Conservation (phyloP, 2,329 filamentous ascomycete genomes). For the Claviceps citrina region DNA sequence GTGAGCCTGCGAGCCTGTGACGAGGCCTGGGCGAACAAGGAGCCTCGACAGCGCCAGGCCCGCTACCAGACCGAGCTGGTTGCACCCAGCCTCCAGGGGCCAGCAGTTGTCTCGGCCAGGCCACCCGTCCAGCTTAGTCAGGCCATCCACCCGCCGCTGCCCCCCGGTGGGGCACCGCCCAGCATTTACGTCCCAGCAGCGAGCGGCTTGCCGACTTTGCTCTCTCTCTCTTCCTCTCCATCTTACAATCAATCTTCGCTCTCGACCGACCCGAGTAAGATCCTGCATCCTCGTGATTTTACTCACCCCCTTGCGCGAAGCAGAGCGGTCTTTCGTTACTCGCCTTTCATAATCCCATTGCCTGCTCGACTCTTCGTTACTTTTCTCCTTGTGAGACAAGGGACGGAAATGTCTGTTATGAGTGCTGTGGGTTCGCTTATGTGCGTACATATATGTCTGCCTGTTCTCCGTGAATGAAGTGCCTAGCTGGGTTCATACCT, state of each 20-base stretch:
- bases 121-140: conserved; percentile 1
- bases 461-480: neutral
- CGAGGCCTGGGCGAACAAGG: no score
- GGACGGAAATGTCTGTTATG: conserved; percentile 12
- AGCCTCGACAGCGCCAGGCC: no score
- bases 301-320: conserved; percentile 34
- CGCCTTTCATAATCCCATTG: conserved; percentile 47
- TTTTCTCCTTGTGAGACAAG: conserved; percentile 10
- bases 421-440: conserved; percentile 46
- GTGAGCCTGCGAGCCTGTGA: no score
- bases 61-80: no score
- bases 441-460: conserved; percentile 32
- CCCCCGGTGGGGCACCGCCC: neutral
- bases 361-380: conserved; percentile 21
- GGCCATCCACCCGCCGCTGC: neutral
- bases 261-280: conserved; percentile 20
- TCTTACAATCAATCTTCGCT: conserved; percentile 32
- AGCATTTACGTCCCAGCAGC: neutral
- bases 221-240: conserved; percentile 22
- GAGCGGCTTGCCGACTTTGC: neutral
- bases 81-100: no score
- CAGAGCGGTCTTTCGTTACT: conserved; percentile 25
- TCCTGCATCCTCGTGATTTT: conserved; percentile 20
- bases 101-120: no score
- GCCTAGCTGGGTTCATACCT: no score